Conservation (phyloP, 352 stramenopile genomes). For the Nothophytophthora sp. region DNA sequence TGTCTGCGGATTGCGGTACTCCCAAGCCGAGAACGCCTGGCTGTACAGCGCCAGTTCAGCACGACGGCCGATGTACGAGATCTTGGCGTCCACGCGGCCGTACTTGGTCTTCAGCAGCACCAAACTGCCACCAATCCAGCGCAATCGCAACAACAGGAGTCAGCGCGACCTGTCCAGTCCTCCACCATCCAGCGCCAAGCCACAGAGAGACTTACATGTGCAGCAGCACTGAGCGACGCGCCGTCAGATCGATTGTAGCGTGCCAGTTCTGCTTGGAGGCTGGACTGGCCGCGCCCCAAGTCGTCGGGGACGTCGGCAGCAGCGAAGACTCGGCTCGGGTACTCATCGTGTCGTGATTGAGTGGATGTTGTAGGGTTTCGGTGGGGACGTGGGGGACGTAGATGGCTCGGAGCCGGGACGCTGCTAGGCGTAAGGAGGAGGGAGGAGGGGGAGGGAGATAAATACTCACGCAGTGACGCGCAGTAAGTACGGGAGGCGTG, state of each 20-base stretch:
- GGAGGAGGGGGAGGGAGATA: slow-evolving; percentile 5
- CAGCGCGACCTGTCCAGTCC: not conserved
- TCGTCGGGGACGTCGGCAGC: slow-evolving; percentile 1
- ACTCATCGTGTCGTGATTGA: slow-evolving; percentile 31
- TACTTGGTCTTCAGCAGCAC: slow-evolving; percentile 69
- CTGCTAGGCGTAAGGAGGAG: not conserved
- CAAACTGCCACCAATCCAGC: slow-evolving; percentile 20
- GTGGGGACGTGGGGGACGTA: not conserved
- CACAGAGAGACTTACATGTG: slow-evolving; percentile 42
- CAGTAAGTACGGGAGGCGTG: slow-evolving; percentile 17
- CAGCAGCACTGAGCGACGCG: slow-evolving; percentile 50
- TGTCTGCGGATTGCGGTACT: slow-evolving; percentile 63
- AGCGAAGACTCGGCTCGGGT: slow-evolving; percentile 4
- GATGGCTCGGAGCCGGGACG: not conserved
- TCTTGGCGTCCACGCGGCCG: slow-evolving; percentile 54
- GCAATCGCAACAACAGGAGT: not conserved
- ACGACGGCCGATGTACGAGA: slow-evolving; percentile 60
- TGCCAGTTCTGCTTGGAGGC: slow-evolving; percentile 43
- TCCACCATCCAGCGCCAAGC: not conserved
- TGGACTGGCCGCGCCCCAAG: slow-evolving; percentile 1
- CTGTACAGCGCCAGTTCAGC: slow-evolving; percentile 59
- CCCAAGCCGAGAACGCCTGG: slow-evolving; percentile 45
- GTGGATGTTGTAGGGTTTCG: too few species aligned
- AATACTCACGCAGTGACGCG: slow-evolving; percentile 23
- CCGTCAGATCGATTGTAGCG: slow-evolving; percentile 31